phyloP scores from a whole-genome alignment of 352 stramenopile species.

The Phytophthora macrochlamydospora region DNA sequence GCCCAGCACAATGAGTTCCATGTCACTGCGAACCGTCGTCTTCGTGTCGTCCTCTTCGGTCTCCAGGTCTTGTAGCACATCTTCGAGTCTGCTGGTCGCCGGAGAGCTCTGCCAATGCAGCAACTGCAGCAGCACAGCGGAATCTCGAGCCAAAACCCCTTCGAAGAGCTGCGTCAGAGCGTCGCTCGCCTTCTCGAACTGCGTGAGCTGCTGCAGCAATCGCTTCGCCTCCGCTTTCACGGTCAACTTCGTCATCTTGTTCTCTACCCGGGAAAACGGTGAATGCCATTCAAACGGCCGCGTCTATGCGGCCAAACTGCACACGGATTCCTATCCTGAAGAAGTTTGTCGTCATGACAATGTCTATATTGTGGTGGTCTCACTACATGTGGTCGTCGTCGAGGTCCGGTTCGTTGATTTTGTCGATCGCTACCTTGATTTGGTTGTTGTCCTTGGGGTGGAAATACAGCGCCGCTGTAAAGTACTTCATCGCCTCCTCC shows the following conservation, averaged over 20 bases:
- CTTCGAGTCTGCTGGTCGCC: conserved; percentile 25
- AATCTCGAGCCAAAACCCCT: conserved; percentile 19
- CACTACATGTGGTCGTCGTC: conserved; percentile 58
- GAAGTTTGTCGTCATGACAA: too few species aligned
- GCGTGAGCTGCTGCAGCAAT: conserved; percentile 62
- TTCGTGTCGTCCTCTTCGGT: conserved; percentile 12
- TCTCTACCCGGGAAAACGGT: conserved; percentile 1
- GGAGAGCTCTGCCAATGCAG: conserved; percentile 51
- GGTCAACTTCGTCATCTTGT: conserved; percentile 16
- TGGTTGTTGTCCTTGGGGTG: conserved; percentile 97
- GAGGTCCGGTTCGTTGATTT: conserved; percentile 77
- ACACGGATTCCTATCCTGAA: too few species aligned
- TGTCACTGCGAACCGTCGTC: conserved; percentile 20
- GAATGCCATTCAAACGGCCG: conserved; percentile 21
- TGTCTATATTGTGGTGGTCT: neutral
- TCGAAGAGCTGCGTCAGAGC: conserved; percentile 61
- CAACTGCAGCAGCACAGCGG: conserved; percentile 45
- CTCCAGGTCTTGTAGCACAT: conserved; percentile 46
- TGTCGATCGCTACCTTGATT: conserved; percentile 96
- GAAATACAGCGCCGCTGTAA: conserved; percentile 96
- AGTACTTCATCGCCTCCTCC: conserved; percentile 95
- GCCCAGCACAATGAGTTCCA: conserved; percentile 70
- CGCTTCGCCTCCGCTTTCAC: conserved; percentile 36
- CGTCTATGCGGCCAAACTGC: conserved; percentile 19
- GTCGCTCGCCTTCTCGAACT: conserved; percentile 53